phyloP scores from a whole-genome alignment of 2,329 filamentous ascomycete genomes.

The Fusarium austroafricanum region DNA sequence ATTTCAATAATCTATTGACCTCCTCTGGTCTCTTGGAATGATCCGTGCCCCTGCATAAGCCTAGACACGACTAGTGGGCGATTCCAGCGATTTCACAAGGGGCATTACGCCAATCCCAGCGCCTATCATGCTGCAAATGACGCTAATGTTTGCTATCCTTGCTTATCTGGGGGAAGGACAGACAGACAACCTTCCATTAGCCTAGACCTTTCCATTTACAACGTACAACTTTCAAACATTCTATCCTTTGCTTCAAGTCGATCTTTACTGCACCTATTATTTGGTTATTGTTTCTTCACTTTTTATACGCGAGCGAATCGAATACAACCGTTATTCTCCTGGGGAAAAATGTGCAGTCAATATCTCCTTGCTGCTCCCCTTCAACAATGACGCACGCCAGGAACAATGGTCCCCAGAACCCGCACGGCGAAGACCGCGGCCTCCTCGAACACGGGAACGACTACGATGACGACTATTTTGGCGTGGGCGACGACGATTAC shows the following conservation, averaged over 20 bases:
- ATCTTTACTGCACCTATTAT: conserved; percentile 10
- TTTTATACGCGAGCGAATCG: conserved; percentile 6
- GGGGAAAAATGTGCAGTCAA: conserved; percentile 45
- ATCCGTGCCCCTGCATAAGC: conserved; percentile 37
- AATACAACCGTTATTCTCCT: conserved; percentile 2
- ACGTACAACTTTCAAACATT: conserved; percentile 22
- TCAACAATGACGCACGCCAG: conserved; percentile 51
- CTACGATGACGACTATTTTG: conserved; percentile 46
- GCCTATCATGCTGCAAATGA: conserved; percentile 35
- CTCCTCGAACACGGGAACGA: conserved; percentile 44
- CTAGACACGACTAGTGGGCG: conserved; percentile 26
- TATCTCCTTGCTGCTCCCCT: conserved; percentile 34
- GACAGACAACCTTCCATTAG: conserved; percentile 31
- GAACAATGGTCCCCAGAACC: conserved; percentile 47
- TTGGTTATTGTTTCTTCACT: background rate
- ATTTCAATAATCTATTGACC: conserved; percentile 12
- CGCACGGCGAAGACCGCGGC: conserved; percentile 50
- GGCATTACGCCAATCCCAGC: conserved; percentile 41
- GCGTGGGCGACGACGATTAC: conserved; percentile 37
- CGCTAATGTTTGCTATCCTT: conserved; percentile 31
- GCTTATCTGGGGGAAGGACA: conserved; percentile 43
- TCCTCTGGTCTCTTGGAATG: conserved; percentile 21
- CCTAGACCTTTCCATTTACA: conserved; percentile 13
- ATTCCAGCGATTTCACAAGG: conserved; percentile 39
- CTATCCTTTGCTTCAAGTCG: conserved; percentile 27